phyloP scores from a whole-genome alignment of 495 filamentous ascomycete genomes.

The Lophium mytilinum region DNA sequence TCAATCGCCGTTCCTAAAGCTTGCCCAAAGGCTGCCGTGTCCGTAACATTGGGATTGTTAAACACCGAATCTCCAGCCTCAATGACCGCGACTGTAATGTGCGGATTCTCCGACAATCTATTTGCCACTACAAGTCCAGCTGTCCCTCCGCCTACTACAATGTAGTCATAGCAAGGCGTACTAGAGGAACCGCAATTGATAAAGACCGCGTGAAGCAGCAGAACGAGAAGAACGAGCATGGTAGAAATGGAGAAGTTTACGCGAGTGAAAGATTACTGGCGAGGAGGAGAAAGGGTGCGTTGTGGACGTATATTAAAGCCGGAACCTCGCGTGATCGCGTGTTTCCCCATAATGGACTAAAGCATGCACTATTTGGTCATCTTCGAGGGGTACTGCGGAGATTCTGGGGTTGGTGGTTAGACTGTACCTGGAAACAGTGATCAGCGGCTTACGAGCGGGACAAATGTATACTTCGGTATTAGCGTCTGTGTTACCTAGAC shows the following conservation, averaged over 20 bases:
- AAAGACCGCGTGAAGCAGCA: neutral
- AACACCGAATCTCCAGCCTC: constrained; percentile 47
- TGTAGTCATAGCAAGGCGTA: constrained; percentile 1
- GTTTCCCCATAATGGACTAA: too few species aligned
- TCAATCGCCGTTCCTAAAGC: constrained; percentile 42
- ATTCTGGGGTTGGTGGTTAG: too few species aligned
- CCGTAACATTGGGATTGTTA: constrained; percentile 44
- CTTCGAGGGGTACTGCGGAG: too few species aligned
- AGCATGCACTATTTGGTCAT: too few species aligned
- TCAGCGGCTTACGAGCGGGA: too few species aligned
- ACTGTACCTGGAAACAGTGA: too few species aligned
- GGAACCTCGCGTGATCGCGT: too few species aligned
- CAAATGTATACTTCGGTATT: too few species aligned
- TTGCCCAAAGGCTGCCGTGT: constrained; percentile 32
- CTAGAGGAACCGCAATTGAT: neutral
- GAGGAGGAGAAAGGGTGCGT: too few species aligned
- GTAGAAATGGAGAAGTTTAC: neutral
- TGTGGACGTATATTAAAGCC: too few species aligned
- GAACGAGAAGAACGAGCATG: neutral
- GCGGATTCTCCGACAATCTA: constrained; percentile 43
- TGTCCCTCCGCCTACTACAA: constrained; percentile 19
- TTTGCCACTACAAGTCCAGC: constrained; percentile 47
- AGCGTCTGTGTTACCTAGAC: too few species aligned
- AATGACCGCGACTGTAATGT: constrained; percentile 42
- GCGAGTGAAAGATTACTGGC: too few species aligned